A percentile compares a stretch with the other conserved stretches of the same genome.
phyloP scores from a whole-genome alignment of 1,284 basidiomycete genomes.

The Puccinia hordei region DNA sequence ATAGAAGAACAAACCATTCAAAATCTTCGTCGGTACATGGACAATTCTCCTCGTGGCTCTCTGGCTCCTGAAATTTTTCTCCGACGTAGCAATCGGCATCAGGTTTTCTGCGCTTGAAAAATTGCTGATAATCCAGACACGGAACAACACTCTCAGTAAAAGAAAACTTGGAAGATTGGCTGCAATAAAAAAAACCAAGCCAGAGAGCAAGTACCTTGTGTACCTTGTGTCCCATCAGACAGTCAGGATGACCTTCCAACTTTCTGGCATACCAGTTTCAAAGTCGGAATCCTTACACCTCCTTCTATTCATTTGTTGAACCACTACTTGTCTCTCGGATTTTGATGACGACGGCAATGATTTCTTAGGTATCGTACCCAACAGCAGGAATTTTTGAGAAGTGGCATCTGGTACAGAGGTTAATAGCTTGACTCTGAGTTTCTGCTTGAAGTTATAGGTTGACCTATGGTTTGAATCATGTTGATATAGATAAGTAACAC shows the following conservation, averaged over 20 bases:
- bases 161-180: constrained; percentile 18
- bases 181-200: neutral
- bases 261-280: constrained; percentile 82
- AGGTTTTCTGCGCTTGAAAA: constrained; percentile 81
- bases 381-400: no score
- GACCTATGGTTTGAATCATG: constrained; percentile 63
- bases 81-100: no score
- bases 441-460: no score
- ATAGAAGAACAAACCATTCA: no score
- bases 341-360: constrained; percentile 54
- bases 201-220: constrained; percentile 55
- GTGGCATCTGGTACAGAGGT: no score
- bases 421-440: no score
- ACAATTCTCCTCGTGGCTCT: no score
- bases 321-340: constrained; percentile 70
- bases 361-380: constrained; percentile 72
- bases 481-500: no score
- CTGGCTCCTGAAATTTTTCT: no score
- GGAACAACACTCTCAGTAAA: neutral
- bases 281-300: no score
- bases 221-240: constrained; percentile 93
- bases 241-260: constrained; percentile 69
- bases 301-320: constrained; percentile 69
- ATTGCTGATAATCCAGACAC: constrained; percentile 70
- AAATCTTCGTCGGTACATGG: no score